Percentiles rank a stretch among this genome's conserved stretches.
phyloP scores from a whole-genome alignment of 1,284 basidiomycete genomes.

The Cryptococcus maquisensis region DNA sequence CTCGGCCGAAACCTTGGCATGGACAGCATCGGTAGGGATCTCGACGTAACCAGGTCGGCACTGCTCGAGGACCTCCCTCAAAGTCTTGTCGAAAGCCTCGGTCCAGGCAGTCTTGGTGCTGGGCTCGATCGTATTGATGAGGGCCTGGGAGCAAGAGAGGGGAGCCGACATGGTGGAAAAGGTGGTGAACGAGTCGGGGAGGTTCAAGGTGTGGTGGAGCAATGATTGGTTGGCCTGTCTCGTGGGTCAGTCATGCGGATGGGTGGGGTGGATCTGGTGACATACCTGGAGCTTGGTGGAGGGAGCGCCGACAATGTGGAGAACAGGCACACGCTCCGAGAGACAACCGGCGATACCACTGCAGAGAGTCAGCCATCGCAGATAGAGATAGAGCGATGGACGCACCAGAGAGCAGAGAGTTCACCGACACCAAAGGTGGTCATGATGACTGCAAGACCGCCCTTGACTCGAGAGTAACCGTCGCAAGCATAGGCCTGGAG shows the following conservation, averaged over 20 bases:
- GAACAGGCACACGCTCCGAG: conserved; percentile 83
- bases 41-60: conserved; percentile 83
- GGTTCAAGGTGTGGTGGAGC: conserved; percentile 82
- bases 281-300: conserved; percentile 48
- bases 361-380: conserved; percentile 2
- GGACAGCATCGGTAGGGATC: conserved; percentile 79
- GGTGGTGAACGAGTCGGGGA: conserved; percentile 67
- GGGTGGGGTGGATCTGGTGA: not conserved
- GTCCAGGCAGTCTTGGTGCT: conserved; percentile 52
- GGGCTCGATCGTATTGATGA: conserved; percentile 55
- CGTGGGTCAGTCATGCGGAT: not conserved
- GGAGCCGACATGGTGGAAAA: conserved; percentile 73
- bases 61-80: conserved; percentile 67
- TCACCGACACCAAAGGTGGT: conserved; percentile 87
- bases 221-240: conserved; percentile 53
- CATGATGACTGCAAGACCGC: conserved; percentile 66
- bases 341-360: conserved; percentile 53
- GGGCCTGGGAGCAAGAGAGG: conserved; percentile 67
- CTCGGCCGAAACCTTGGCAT: conserved; percentile 62
- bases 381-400: not conserved
- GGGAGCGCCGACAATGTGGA: conserved; percentile 87
- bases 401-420: conserved; percentile 63
- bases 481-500: conserved; percentile 75
- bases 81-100: conserved; percentile 72
- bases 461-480: conserved; percentile 84